These are phyloP conservation scores for Fusarium luffae DNA, from an alignment of 2,329 filamentous ascomycete species.

Conservation along the genomic window DNA sequence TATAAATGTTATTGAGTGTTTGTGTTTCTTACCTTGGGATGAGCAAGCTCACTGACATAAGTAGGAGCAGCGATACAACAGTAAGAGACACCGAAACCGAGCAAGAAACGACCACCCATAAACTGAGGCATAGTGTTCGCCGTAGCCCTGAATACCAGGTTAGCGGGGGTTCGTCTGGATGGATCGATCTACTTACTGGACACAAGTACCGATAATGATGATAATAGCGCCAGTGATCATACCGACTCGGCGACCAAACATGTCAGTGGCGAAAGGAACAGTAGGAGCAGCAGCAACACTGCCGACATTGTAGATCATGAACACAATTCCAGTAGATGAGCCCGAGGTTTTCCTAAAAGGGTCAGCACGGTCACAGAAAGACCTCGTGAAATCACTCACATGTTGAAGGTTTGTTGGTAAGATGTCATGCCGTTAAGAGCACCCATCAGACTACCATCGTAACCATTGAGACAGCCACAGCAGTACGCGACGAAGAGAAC, in stretches of 20 bases:
- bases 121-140: slow-evolving; percentile 51
- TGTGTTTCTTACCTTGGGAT: slow-evolving; percentile 50
- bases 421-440: slow-evolving; percentile 44
- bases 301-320: slow-evolving; percentile 60
- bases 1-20: accelerated
- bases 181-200: slow-evolving; percentile 45
- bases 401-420: slow-evolving; percentile 38
- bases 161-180: accelerated
- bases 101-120: slow-evolving; percentile 64
- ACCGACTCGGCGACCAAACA: slow-evolving; percentile 54
- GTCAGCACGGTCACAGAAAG: no score
- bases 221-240: slow-evolving; percentile 55
- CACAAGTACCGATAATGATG: slow-evolving; percentile 55
- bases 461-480: slow-evolving; percentile 59
- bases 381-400: no score
- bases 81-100: slow-evolving; percentile 63
- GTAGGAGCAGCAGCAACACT: slow-evolving; percentile 55
- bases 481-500: slow-evolving; percentile 61
- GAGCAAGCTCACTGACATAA: slow-evolving; percentile 61
- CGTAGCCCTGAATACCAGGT: slow-evolving; percentile 37
- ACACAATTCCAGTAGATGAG: slow-evolving; percentile 46
- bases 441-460: slow-evolving; percentile 42
- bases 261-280: slow-evolving; percentile 55
- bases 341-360: slow-evolving; percentile 26
- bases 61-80: slow-evolving; percentile 54